phyloP scores from a whole-genome alignment of 306 rosid species.

The Oemleria cerasiformis region DNA sequence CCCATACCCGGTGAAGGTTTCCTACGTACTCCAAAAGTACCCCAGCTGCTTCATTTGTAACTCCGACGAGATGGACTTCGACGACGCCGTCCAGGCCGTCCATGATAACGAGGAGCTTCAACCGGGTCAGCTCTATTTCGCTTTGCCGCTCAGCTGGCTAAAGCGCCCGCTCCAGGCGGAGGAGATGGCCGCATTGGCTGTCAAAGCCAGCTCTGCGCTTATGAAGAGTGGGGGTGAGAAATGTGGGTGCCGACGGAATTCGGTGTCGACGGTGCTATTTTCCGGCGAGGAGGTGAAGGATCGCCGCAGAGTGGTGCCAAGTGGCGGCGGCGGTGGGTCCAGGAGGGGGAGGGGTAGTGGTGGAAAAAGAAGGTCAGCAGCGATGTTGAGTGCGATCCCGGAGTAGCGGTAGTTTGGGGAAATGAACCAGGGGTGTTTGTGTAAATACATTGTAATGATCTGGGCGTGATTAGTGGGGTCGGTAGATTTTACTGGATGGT shows the following conservation, averaged over 20 bases:
- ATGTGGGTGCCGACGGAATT: conserved; percentile 42
- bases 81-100: conserved; percentile 61
- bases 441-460: conserved; percentile 27
- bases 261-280: conserved; percentile 32
- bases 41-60: conserved; percentile 74
- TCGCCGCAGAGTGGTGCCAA: conserved; percentile 22
- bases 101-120: conserved; percentile 62
- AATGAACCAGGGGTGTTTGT: background rate
- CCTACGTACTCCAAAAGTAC: conserved; percentile 55
- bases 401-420: conserved; percentile 60
- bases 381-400: conserved; percentile 61
- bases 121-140: conserved; percentile 84
- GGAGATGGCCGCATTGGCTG: conserved; percentile 98
- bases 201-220: conserved; percentile 79
- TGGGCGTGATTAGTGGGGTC: conserved; percentile 13
- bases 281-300: conserved; percentile 34
- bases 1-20: conserved; percentile 63
- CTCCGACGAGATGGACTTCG: conserved; percentile 92
- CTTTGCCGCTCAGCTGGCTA: conserved; percentile 62
- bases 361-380: conserved; percentile 31
- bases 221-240: conserved; percentile 45
- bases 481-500: background rate
- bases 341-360: conserved; percentile 34
- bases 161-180: conserved; percentile 54
- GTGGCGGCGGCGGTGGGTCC: conserved; percentile 5